Evolutionary conservation across 176 grass and related monocot genomes (phyloP), one percentile per base, ranked within the genome.

Genomic region (Thalia dealbata): DNA sequence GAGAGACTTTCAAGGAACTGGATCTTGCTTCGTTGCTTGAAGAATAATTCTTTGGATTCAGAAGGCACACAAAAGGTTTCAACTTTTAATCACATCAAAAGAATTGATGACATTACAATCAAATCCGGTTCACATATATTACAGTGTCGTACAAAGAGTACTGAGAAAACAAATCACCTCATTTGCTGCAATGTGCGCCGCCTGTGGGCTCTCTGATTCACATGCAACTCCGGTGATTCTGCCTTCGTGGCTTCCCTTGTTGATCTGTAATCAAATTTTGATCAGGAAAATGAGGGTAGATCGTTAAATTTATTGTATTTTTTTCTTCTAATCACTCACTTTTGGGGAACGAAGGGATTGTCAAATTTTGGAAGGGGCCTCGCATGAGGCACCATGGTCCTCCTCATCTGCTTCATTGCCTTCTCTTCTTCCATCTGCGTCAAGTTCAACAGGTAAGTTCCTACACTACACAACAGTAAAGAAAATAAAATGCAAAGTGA

Each of bases 371-470:
- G 95, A 25, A 99, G 72, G 68, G 90, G 88, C 64, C 90, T 83
- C 14, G 88, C 85, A 18, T 99, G 95, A 25, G 90, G 95, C 28
- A 95, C 85, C 95, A 99, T 76, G 1, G 90, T 83, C 61, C 90
- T 91, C 55, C 95, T 95, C 16, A 99, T 71, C 24, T 95, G 95
- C 61, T 99, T 99, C 54, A 93, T 35, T 1, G 88, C 95, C 72
- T 99, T 99, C 81, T 99, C 95, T 75, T 99, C 95, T 66, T 99
- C 95, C 14, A 99, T 89, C 95, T 99, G 60, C 27, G 82, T 6
- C 10, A 21, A 66, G 19, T 21, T 74, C 6, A 73, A 64, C 77
- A 82, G 54, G 23, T 19, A 3, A 51, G 56, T 4, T 18, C 35
- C 2, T 32, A 16, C 14, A 29, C 7, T 65, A n/a, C 14, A 35